Base-by-base conservation (phyloP, 257 asterid genomes). In the Fraxinus anomala region DNA sequence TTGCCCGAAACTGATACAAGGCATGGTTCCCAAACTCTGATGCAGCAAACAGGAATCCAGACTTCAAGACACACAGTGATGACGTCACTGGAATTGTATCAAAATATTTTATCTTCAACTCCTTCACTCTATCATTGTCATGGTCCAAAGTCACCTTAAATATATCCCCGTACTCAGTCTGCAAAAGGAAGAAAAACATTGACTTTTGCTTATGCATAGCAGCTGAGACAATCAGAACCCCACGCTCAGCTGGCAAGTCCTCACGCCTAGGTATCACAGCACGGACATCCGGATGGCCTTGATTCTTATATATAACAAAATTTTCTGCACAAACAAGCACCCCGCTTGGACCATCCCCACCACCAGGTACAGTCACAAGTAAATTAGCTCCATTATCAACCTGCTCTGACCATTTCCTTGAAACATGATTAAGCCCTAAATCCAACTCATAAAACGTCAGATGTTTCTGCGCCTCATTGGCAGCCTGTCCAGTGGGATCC, bases 291-390 rank as follows among this genome's bases (percentile, higher is more conserved):
- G 89, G 92, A 69, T 96, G 99, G 33, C 97, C 98, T 88, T 89
- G 97, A 84, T 96, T 93, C 91, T 96, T 96, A 86, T 96, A 96
- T 71, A 96, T 96, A 30, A 96, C 97, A 68, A 93, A 96, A 89
- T 96, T 96, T 81, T 96, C 99, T 0, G 97, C 97, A 83, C 99
- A 96, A 66, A 96, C 99, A 80, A 96, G 97, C 85, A 96, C 99
- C 39, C 99, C 98, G 84, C 99, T 93, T 1, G 99, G 99, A 23
- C 99, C 99, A 88, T 96, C 99, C 76, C 97, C 99, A 69, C 99
- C 99, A 67, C 99, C 99, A 0, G 99, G 99, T 34, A 96, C 99
- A 70, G 97, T 93, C 74, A 96, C 99, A 63, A 96, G 95, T 89
- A 96, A 70, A 85, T 96, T 96, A 61, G 98, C 99, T 71, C 99